Evolutionary conservation across 805 yeast species (phyloP).

Genomic region (Teunomyces aglyptinius): DNA sequence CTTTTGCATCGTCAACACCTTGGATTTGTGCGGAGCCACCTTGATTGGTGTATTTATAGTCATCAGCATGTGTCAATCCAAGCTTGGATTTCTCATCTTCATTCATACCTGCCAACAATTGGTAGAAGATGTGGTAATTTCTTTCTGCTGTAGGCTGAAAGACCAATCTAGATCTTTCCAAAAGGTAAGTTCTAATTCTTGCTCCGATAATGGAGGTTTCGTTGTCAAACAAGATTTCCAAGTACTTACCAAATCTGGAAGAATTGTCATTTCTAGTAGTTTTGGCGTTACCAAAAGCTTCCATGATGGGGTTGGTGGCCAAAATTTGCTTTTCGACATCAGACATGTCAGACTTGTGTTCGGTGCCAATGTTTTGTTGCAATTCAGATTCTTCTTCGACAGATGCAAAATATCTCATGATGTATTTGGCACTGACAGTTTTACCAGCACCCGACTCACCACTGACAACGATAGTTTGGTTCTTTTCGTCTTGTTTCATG

Average conservation of each 20-base stretch:
- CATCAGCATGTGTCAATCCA: constrained; percentile 61
- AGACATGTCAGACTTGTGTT: constrained; percentile 64
- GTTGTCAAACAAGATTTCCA: constrained; percentile 82
- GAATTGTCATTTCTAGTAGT: constrained; percentile 97
- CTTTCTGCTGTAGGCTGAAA: constrained; percentile 91
- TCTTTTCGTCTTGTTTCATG: constrained; percentile 80
- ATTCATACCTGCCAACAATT: constrained; percentile 71
- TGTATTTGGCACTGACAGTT: constrained; percentile 94
- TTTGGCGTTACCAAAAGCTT: constrained; percentile 97
- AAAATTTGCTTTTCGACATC: constrained; percentile 90
- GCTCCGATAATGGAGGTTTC: constrained; percentile 87
- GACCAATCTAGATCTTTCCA: constrained; percentile 91
- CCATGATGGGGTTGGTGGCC: constrained; percentile 97
- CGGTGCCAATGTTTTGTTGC: constrained; percentile 32
- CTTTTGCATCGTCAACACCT: constrained; percentile 80
- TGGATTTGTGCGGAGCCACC: constrained; percentile 74
- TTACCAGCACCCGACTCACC: constrained; percentile 99
- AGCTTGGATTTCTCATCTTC: constrained; percentile 54
- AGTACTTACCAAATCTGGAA: constrained; percentile 94
- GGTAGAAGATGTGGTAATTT: constrained; percentile 94
- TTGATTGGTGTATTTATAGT: constrained; percentile 81
- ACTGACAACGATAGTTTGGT: constrained; percentile 94
- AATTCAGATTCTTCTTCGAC: constrained; percentile 58
- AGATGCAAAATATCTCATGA: constrained; percentile 96
- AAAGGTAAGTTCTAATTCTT: constrained; percentile 83